phyloP scores from a whole-genome alignment of 129 eudicot genomes.

The Centella asiatica region DNA sequence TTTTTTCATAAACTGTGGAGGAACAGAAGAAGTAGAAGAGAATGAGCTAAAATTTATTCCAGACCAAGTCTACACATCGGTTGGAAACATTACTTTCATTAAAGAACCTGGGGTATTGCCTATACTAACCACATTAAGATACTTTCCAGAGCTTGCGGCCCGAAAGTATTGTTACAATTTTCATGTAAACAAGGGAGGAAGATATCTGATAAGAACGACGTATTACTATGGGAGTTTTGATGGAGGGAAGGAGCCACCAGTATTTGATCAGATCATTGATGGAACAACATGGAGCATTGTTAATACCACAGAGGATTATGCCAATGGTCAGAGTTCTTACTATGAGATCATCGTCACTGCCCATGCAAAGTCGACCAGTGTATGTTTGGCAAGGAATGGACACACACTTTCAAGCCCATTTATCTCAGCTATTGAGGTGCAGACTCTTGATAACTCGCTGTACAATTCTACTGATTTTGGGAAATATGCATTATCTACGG shows the following conservation, averaged over 20 bases:
- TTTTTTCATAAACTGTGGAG: conserved; percentile 65
- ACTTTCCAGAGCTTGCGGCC: conserved; percentile 38
- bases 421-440: conserved; percentile 56
- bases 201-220: conserved; percentile 56
- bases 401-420: conserved; percentile 56
- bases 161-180: conserved; percentile 55
- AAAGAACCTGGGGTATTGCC: conserved; percentile 33
- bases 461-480: conserved; percentile 61
- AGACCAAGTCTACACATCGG: conserved; percentile 35
- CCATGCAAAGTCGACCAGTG: conserved; percentile 27
- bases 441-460: conserved; percentile 37
- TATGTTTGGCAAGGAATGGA: conserved; percentile 61
- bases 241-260: conserved; percentile 62
- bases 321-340: conserved; percentile 46
- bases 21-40: conserved; percentile 24
- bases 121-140: conserved; percentile 43
- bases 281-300: conserved; percentile 74
- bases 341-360: conserved; percentile 60
- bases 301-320: conserved; percentile 73
- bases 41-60: conserved; percentile 40
- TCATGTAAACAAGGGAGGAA: conserved; percentile 42
- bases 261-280: conserved; percentile 79
- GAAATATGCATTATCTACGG: conserved; percentile 42
- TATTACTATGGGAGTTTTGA: conserved; percentile 75
- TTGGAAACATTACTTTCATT: conserved; percentile 47